Evolutionary conservation across 73 alveolate genomes (phyloP).

Genomic region (Tetrahymena elliotti): DNA sequence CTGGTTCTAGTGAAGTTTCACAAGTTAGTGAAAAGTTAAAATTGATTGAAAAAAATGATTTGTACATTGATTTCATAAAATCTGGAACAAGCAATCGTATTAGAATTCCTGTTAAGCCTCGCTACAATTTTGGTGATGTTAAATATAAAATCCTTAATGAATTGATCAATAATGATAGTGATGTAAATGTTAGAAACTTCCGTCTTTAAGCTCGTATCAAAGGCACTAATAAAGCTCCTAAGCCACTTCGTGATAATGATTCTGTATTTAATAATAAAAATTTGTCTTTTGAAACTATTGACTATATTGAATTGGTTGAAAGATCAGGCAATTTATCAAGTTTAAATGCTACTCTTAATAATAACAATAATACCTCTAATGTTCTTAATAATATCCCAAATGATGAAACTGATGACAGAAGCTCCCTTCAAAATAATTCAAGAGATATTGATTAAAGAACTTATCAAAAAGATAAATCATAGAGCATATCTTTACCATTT

Average conservation of each 20-base stretch:
- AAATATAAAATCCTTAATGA: neutral
- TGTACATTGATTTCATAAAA: neutral
- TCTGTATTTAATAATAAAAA: neutral
- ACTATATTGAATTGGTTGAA: neutral
- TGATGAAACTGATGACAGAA: neutral
- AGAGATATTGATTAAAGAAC: neutral
- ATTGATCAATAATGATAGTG: neutral
- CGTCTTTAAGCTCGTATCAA: neutral
- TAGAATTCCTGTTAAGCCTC: neutral
- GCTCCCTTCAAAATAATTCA: neutral
- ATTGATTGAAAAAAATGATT: neutral
- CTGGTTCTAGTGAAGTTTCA: neutral
- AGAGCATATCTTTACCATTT: neutral
- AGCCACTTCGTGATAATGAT: neutral
- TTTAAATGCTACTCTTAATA: neutral
- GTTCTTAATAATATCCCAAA: neutral
- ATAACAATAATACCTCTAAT: neutral
- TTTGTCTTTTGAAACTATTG: neutral
- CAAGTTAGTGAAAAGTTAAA: neutral
- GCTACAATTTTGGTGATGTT: neutral
- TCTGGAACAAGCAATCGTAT: neutral
- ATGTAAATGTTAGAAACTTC: neutral
- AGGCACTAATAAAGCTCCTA: neutral
- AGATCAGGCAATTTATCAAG: neutral
- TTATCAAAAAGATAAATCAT: neutral